Evolutionary conservation across 305 asterid species (phyloP).

Genomic region (Solanum hybrid): DNA sequence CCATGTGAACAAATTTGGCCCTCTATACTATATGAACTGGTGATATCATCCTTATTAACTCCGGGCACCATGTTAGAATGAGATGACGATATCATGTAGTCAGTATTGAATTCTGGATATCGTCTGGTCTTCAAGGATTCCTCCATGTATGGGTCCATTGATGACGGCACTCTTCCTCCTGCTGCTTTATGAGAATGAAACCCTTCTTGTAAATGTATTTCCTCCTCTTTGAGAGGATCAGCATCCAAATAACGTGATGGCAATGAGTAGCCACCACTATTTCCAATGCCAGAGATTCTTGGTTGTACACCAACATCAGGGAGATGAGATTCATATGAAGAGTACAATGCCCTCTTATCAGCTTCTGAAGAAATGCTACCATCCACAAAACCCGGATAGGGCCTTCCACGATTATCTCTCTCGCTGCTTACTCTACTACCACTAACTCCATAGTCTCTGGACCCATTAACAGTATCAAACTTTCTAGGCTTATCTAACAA

Average conservation of each 20-base stretch:
- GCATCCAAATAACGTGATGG: slow-evolving; percentile 19
- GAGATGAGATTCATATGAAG: slow-evolving; percentile 14
- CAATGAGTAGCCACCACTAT: slow-evolving; percentile 16
- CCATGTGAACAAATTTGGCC: slow-evolving; percentile 17
- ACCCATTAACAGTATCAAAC: slow-evolving; percentile 16
- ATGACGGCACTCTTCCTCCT: slow-evolving; percentile 8
- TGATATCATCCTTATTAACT: slow-evolving; percentile 16
- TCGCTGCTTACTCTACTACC: slow-evolving; percentile 21
- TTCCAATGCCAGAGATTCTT: slow-evolving; percentile 13
- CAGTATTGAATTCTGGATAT: slow-evolving; percentile 19
- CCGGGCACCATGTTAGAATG: slow-evolving; percentile 17
- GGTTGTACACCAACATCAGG: slow-evolving; percentile 13
- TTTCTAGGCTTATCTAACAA: slow-evolving; percentile 23
- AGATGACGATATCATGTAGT: slow-evolving; percentile 21
- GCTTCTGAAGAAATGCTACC: not conserved
- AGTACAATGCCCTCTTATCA: slow-evolving; percentile 13
- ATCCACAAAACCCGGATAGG: slow-evolving; percentile 11
- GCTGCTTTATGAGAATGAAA: slow-evolving; percentile 14
- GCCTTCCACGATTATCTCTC: slow-evolving; percentile 20
- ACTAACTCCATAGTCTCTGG: slow-evolving; percentile 15
- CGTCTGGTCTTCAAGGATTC: slow-evolving; percentile 18
- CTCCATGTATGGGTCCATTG: slow-evolving; percentile 20
- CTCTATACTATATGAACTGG: slow-evolving; percentile 17
- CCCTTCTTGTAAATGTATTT: slow-evolving; percentile 18
- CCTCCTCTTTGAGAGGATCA: slow-evolving; percentile 18